Base-by-base conservation (phyloP, 225 moss, liverwort and hornwort genomes). In the Pleurozium schreberi region DNA sequence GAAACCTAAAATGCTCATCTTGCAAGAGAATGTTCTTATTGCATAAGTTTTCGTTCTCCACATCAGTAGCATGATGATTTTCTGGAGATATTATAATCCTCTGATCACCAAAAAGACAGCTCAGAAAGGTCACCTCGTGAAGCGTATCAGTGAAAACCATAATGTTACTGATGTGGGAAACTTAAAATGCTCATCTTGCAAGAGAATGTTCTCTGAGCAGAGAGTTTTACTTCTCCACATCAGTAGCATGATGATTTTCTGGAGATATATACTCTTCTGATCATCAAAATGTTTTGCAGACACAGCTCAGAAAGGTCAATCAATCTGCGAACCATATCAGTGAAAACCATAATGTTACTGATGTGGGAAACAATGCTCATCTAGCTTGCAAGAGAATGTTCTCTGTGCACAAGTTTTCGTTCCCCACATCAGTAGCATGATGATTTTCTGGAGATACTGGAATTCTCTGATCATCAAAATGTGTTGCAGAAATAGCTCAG, bases 61-160 rank as follows among this genome's bases (percentile, higher is more conserved):
- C 86, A 13, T 88, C 86, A 86, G 83, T 62, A 70, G 88, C 88
- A 88, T 82, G 82, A 86, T 62, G 77, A 62, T 43, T 88, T 91
- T 86, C 76, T 53, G 34, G 82, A 83, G 82, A 75, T 88, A 33
- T 71, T 33, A 7, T 6, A 49, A 20, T 49, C 49, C 70, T 42
- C 22, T 58, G 22, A 79, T 45, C 61, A 60, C 49, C 58, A 34
- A 49, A 23, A 50, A 14, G 52, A 80, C 23, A 38, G 7, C 26
- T 55, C 79, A 57, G 26, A 36, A 27, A 59, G 60, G 27, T 12
- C 42, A 36, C 47, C 26, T 1, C 0, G 52, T 66, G 43, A 50
- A 47, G 5, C 43, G 47, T 76, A 66, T 66, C 81, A 62, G 75
- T 64, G 71, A 89, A 91, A 89, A 63, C 69, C 53, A 62, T 77